Base-by-base conservation (phyloP, 2,329 filamentous ascomycete genomes). In the Neocatenulostroma microsporum region DNA sequence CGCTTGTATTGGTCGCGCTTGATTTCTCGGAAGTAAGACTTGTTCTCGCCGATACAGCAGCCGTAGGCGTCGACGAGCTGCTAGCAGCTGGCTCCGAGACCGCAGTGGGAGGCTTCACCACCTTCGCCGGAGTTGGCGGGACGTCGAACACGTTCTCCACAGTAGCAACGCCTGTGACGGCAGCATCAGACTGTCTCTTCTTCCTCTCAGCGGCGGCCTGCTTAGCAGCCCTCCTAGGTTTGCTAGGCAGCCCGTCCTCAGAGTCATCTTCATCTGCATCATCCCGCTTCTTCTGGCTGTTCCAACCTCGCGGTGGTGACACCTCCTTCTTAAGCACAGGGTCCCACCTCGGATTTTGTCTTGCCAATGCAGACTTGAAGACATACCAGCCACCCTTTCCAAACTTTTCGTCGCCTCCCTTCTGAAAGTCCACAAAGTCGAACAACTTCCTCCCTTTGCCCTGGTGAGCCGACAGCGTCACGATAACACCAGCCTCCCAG, bases 281-380 rank as follows among this genome's bases (percentile, higher is more conserved):
- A 24, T 24, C 23, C 9, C n/a, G 9, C 9, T 24, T n/a, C 23
- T 24, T 24, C 9, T 24, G n/a, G n/a, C n/a, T n/a, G n/a, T n/a
- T n/a, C n/a, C n/a, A n/a, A n/a, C n/a, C 15, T 13, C 7, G n/a
- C 12, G 25, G 32, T 18, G 42, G 48, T 30, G 35, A 43, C 13
- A 45, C 30, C 12, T 45, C 46, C 35, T 39, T 30, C 36, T 48
- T 41, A 26, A 48, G 40, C 23, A 38, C 34, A 21, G 46, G 40
- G 39, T 53, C 47, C 55, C 55, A 55, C 6, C 40, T 45, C 21
- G 47, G 41, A 20, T 50, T 29, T 27, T 32, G 40, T 2, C 47
- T 37, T 5, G 42, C 47, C 21, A 41, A 23, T 3, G 43, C 48
- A 1, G 48, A 44, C 6, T 47, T 37, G 12, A 58, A 30, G 18